Base-by-base conservation (phyloP, 1,284 basidiomycete genomes). In the Anthracocystis walkeri region DNA sequence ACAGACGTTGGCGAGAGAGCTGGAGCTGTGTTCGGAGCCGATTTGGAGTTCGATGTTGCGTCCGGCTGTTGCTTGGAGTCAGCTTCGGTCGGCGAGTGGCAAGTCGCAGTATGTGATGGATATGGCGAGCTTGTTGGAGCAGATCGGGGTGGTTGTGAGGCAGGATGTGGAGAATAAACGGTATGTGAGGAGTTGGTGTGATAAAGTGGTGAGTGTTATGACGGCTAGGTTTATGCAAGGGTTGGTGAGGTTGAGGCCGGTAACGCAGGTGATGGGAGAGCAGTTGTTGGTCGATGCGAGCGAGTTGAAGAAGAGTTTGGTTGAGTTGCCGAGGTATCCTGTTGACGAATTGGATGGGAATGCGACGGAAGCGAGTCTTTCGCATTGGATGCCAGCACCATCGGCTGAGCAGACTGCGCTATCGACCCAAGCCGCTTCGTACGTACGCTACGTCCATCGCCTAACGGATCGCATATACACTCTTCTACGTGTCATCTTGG, bases 131-230 rank as follows among this genome's bases (percentile, higher is more conserved):
- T 51, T 74, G 49, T 53, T 84, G 27, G 83, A 84, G 60, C 66
- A 77, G 51, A 69, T 84, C 29, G 83, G 75, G 4, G 81, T 81
- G 10, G 66, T 84, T 14, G 77, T 84, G 50, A 56, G 83, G 50
- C 78, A 84, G 51, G 81, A 84, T 31, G 73, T 83, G 1, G 81
- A 84, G 55, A 84, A 82, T 73, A 82, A 81, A 65, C 64, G 83
- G 4, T 83, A 79, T 46, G 77, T 83, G 20, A 66, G 83, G 27
- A 77, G 72, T 52, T 84, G 82, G 81, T 82, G 81, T 54, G 83
- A 84, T 58, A 82, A 78, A 57, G 78, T 82, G 8, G 81, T 79
- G 10, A 67, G 58, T 14, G 62, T 78, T 11, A 56, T 81, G 46
- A 44, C 72, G 12, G 64, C 65, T 7, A 55, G 74, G 23, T 80